Evolutionary conservation across 768 basidiomycete species (phyloP).

Genomic region (Tubosaeta sp.): DNA sequence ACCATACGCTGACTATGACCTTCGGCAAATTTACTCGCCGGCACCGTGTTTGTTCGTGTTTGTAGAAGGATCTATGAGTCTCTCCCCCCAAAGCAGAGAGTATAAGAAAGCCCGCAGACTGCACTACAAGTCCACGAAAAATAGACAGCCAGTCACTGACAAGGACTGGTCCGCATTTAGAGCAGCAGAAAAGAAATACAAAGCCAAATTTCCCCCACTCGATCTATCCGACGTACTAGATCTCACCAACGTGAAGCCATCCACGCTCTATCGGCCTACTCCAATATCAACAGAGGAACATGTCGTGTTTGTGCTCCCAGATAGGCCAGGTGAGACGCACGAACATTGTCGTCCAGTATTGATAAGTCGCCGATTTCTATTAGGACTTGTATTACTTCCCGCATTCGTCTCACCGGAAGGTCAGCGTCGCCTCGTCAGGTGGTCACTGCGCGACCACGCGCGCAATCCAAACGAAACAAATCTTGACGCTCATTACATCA

Average conservation of each 20-base stretch:
- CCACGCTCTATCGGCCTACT: background rate
- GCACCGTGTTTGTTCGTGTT: constrained; percentile 24
- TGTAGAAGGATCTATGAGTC: constrained; percentile 20
- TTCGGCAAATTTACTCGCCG: constrained; percentile 3
- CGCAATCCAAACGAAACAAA: constrained; percentile 82
- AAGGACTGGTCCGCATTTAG: constrained; percentile 71
- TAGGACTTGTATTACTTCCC: constrained; percentile 85
- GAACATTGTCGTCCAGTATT: background rate
- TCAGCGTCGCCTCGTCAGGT: constrained; percentile 66
- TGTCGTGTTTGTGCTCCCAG: constrained; percentile 8
- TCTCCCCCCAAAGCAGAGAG: constrained; percentile 31
- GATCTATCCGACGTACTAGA: constrained; percentile 69
- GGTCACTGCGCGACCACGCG: constrained; percentile 76
- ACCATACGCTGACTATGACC: background rate
- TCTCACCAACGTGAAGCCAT: constrained; percentile 36
- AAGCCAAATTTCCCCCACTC: constrained; percentile 73
- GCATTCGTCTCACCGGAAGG: constrained; percentile 55
- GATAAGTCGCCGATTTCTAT: background rate
- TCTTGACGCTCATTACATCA: constrained; percentile 78
- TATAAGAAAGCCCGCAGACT: constrained; percentile 60
- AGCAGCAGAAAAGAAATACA: constrained; percentile 75
- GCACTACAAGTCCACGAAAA: constrained; percentile 56
- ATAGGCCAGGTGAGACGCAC: constrained; percentile 39
- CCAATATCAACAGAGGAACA: constrained; percentile 2
- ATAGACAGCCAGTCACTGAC: constrained; percentile 43